Evolutionary conservation across 2,329 filamentous ascomycete species (phyloP), one percentile per base, ranked within the genome.

Genomic region (Scorias spongiosa): DNA sequence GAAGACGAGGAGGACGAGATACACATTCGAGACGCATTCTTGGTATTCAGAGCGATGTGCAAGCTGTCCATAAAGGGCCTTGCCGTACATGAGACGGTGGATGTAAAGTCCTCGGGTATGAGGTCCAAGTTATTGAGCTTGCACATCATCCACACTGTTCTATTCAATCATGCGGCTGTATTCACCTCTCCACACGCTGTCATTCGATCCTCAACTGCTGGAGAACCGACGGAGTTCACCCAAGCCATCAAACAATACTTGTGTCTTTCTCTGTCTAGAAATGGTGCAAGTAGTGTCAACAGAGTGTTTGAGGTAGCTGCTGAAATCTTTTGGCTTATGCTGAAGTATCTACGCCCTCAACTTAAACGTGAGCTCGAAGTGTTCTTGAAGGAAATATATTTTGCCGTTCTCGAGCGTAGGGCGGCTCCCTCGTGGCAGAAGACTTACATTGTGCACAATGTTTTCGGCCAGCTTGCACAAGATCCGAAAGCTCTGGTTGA

Each of bases 281-380:
- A 98, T 59, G 93, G 89, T 14, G 85, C 91, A 11, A 96, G 89
- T 65, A 89, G 88, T 4, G 84, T 94, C 38, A 84, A 86, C 50
- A 77, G 77, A 51, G 87, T 98, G 0, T 98, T 96, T 57, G 89
- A 96, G 58, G 86, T 96, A 37, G 89, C 85, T 61, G 88, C 84
- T 55, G 91, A 98, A 62, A 93, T 96, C 28, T 98, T 98, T 61
- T 98, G 88, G 87, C 71, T 96, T 46, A 94, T 95, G 81, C 67
- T 95, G 38, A 93, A 93, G 61, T 82, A 86, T 55, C 83, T 98
- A 77, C 78, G 93, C 48, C 82, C 91, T 2, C 82, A 88, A 49
- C 83, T 98, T 64, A 98, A 98, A 78, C 93, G 94, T 75, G 91
- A 98, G 60, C 84, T 98, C 44, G 91, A 96, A 62, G 89, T 98